phyloP scores from a whole-genome alignment of 768 basidiomycete genomes.

The Infundibulicybe gibba region DNA sequence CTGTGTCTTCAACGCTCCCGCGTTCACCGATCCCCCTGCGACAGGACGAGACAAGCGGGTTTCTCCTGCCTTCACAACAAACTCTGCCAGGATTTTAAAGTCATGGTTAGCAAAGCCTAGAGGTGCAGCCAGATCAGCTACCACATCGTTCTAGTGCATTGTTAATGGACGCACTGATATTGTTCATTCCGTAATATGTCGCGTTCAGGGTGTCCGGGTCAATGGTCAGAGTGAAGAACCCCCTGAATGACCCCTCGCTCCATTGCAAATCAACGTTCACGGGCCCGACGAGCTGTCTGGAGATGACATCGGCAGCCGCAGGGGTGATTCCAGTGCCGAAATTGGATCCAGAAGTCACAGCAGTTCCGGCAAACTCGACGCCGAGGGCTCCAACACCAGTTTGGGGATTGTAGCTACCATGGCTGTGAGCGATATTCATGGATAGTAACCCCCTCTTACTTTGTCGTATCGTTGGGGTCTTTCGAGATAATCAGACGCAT shows the following conservation, averaged over 20 bases:
- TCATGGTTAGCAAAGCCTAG: conserved; percentile 39
- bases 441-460: conserved; percentile 21
- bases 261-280: conserved; percentile 51
- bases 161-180: too few species aligned
- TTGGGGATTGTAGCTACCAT: conserved; percentile 38
- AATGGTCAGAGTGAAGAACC: conserved; percentile 55
- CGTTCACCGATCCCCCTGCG: conserved; percentile 39
- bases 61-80: conserved; percentile 30
- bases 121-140: conserved; percentile 7
- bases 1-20: conserved; percentile 35
- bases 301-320: conserved; percentile 32
- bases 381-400: conserved; percentile 49
- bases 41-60: conserved; percentile 48
- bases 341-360: conserved; percentile 47
- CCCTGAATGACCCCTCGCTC: conserved; percentile 57
- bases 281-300: conserved; percentile 27
- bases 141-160: too few species aligned
- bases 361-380: conserved; percentile 62
- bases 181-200: conserved; percentile 50
- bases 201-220: conserved; percentile 42
- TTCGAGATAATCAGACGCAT: conserved; percentile 1
- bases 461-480: conserved; percentile 24
- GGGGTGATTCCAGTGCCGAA: conserved; percentile 40
- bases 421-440: background rate
- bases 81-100: conserved; percentile 38